Conservation (phyloP, 257 asterid genomes). For the Solanum stenotomum region DNA sequence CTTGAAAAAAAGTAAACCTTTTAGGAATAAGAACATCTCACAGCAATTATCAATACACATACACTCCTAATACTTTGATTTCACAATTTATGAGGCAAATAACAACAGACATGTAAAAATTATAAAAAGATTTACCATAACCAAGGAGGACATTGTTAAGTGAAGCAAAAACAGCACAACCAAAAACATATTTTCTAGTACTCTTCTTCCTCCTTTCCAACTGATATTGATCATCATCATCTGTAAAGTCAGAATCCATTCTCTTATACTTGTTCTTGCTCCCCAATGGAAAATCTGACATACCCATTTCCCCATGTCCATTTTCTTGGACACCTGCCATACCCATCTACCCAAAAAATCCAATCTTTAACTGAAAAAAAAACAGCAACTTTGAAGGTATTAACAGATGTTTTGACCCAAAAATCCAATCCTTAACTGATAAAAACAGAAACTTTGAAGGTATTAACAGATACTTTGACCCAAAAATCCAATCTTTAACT, state of each 20-base stretch:
- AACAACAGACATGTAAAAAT: neutral
- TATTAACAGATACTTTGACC: neutral
- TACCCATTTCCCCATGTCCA: conserved; percentile 39
- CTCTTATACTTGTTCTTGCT: conserved; percentile 53
- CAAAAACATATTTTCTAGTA: conserved; percentile 69
- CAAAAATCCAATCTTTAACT: neutral
- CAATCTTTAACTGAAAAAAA: neutral
- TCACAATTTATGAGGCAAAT: neutral
- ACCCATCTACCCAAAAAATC: conserved; percentile 20
- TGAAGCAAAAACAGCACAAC: conserved; percentile 95
- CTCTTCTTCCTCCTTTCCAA: conserved; percentile 36
- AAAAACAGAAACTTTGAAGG: neutral
- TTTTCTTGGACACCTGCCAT: conserved; percentile 39
- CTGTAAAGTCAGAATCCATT: conserved; percentile 46
- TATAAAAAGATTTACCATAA: conserved; percentile 39
- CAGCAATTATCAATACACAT: neutral
- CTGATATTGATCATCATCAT: conserved; percentile 40
- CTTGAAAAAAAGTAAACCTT: neutral
- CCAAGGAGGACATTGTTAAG: conserved; percentile 92
- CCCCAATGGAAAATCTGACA: conserved; percentile 38
- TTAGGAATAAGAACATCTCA: neutral
- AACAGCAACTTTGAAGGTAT: neutral
- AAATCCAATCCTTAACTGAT: neutral
- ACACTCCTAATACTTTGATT: neutral
- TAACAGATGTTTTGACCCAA: neutral